Base-by-base conservation (phyloP, 495 filamentous ascomycete genomes). In the Daldinia childiae region DNA sequence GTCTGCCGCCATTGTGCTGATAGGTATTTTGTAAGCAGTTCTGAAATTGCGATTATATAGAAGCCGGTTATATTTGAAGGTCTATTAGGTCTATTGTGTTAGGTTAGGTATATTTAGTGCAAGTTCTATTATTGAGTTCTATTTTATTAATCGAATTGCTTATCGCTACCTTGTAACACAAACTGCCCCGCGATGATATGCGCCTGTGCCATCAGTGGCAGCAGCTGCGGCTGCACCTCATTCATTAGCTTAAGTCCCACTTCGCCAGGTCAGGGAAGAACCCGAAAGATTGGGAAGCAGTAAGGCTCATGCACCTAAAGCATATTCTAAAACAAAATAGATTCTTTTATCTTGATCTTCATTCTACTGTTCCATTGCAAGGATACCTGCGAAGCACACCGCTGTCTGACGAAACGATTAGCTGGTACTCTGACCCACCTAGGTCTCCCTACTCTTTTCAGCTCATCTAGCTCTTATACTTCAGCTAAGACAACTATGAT, bases 1-100 rank as follows among this genome's bases (percentile, higher is more conserved):
- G 61, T 57, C 68, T 51, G 58, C 69, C 39, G 69, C 69, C 69
- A 72, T 72, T 62, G 45, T 70, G 43, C 34, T 58, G 45, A 9
- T 3, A n/a, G n/a, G n/a, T 57, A 15, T 45, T 26, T 29, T 41
- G 45, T 30, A 39, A 26, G 24, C 15, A 45, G 30, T 64, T 45
- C n/a, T 9, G 19, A 29, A 9, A 12, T 15, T 52, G 24, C 0
- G 24, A 15, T 30, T 30, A 24, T 56, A n/a, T n/a, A n/a, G n/a
- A 12, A 29, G 11, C 3, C 26, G 41, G n/a, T 26, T 36, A 19
- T 19, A 30, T 34, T 58, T 34, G 11, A 50, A 39, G 30, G 27
- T 64, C 14, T n/a, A n/a, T n/a, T n/a, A n/a, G n/a, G n/a, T n/a
- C n/a, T 58, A 34, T 50, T 45, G 27, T 38, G 62, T 58, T 36